Evolutionary conservation across 73 alveolate genomes (phyloP).

Genomic region (Stentor roeselii): DNA sequence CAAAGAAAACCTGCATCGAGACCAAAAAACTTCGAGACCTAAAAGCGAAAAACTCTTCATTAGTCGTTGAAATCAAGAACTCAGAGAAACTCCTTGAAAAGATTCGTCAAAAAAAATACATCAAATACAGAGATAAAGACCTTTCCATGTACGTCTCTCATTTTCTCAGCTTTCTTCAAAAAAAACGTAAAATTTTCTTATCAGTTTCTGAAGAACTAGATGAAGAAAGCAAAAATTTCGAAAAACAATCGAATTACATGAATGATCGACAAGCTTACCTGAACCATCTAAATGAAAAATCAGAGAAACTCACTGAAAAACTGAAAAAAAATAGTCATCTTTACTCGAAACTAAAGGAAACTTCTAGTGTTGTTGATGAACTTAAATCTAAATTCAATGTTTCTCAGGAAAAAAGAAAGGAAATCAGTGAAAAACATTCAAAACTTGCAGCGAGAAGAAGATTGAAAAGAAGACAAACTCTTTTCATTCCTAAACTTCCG

Average conservation of each 20-base stretch:
- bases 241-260: background rate
- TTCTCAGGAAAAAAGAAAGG: background rate
- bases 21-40: background rate
- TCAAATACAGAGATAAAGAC: background rate
- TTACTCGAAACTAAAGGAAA: background rate
- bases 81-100: background rate
- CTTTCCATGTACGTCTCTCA: background rate
- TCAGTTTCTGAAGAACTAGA: background rate
- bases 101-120: too few species aligned
- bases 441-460: constrained; percentile 1
- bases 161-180: background rate
- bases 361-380: background rate
- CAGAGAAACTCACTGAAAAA: background rate
- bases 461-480: background rate
- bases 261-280: background rate
- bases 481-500: background rate
- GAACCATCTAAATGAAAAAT: background rate
- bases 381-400: background rate
- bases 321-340: too few species aligned
- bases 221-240: background rate
- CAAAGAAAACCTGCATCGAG: background rate
- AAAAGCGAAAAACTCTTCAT: background rate
- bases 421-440: background rate
- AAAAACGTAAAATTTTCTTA: too few species aligned
- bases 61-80: background rate